These are phyloP conservation scores for Dactylellina leptospora DNA, from an alignment of 2,329 filamentous ascomycete species.

Conservation along the genomic window DNA sequence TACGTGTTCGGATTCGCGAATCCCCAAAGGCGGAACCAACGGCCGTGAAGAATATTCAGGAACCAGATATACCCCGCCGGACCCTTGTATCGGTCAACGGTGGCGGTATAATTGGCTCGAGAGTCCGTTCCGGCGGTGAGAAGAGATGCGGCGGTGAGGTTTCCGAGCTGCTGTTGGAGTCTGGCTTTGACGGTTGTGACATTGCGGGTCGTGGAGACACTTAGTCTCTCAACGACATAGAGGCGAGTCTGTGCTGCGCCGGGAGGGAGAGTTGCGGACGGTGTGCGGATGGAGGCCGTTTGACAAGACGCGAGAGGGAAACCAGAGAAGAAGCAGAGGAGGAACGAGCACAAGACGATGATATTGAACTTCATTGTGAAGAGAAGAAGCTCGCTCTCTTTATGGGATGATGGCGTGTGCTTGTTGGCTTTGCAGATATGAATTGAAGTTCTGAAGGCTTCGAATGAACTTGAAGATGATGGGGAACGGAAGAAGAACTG, in stretches of 20 bases:
- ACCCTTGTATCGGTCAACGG: slow-evolving; percentile 18
- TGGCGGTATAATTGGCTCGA: slow-evolving; percentile 23
- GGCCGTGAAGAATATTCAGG: slow-evolving; percentile 19
- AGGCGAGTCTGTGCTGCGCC: neutral
- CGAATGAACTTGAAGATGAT: too few species aligned
- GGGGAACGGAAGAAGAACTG: too few species aligned
- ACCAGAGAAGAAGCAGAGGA: neutral
- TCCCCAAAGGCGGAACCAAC: slow-evolving; percentile 36
- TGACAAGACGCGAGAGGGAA: neutral
- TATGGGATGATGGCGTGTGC: too few species aligned
- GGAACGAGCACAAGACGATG: neutral
- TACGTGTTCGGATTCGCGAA: slow-evolving; percentile 20
- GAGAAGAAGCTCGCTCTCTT: too few species aligned
- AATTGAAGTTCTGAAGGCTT: too few species aligned
- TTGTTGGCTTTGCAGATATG: too few species aligned
- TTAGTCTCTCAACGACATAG: slow-evolving; percentile 22
- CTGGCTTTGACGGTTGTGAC: slow-evolving; percentile 17
- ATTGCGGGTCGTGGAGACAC: slow-evolving; percentile 7
- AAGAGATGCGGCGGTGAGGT: slow-evolving; percentile 5
- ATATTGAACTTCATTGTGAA: neutral
- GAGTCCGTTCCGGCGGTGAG: slow-evolving; percentile 5
- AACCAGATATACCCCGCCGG: slow-evolving; percentile 31
- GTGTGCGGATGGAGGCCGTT: neutral
- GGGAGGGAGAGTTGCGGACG: slow-evolving; percentile 5
- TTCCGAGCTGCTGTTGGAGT: slow-evolving; percentile 16